Conservation (phyloP, 2,329 filamentous ascomycete genomes). For the Fusarium begoniae region DNA sequence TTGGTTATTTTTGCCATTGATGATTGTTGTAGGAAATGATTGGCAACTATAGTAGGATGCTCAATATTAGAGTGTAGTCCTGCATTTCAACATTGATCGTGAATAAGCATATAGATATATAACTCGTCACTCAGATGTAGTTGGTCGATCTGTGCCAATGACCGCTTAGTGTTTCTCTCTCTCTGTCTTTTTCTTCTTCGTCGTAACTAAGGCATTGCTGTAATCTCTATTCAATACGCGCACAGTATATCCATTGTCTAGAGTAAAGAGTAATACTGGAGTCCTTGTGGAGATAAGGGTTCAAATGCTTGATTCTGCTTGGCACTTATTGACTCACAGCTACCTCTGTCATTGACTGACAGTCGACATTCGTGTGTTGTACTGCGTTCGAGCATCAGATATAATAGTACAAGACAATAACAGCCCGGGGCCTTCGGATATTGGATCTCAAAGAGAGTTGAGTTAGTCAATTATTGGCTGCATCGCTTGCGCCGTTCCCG, state of each 20-base stretch:
- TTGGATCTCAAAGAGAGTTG: conserved; percentile 28
- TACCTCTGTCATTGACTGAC: background rate
- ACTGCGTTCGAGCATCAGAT: conserved; percentile 21
- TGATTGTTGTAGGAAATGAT: background rate
- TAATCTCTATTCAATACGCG: background rate
- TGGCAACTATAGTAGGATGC: background rate
- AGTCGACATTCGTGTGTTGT: background rate
- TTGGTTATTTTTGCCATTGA: conserved; percentile 13
- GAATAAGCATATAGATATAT: background rate
- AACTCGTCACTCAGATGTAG: background rate
- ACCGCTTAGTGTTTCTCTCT: background rate
- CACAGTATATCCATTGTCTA: conserved; percentile 12
- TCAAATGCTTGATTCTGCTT: conserved; percentile 25
- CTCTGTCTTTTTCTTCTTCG: too few species aligned
- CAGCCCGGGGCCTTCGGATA: conserved; percentile 27
- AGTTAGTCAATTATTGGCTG: conserved; percentile 11
- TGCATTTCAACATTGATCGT: background rate
- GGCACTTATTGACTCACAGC: background rate
- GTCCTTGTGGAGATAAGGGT: conserved; percentile 24
- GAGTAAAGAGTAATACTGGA: conserved; percentile 17
- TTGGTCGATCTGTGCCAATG: conserved; percentile 2
- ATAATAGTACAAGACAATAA: conserved; percentile 21
- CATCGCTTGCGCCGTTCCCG: conserved; percentile 26
- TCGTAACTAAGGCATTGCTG: conserved; percentile 3
- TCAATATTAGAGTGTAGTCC: conserved; percentile 2